phyloP scores from a whole-genome alignment of 768 basidiomycete genomes.

The Tricholoma flavovirens region DNA sequence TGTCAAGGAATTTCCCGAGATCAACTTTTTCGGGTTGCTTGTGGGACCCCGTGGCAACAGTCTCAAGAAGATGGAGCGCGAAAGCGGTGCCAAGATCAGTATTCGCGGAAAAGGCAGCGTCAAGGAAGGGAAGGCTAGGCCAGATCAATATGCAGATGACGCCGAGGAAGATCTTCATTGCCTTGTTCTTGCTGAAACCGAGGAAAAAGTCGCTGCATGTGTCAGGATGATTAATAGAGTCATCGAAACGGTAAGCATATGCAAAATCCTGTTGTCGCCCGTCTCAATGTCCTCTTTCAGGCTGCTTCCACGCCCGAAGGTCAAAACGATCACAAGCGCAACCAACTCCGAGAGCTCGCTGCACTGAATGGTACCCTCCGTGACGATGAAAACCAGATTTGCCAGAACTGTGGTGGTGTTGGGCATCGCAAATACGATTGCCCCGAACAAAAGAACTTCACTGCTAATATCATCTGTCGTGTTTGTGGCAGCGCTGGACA shows the following conservation, averaged over 20 bases:
- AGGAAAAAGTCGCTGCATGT: constrained; percentile 87
- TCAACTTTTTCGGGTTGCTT: constrained; percentile 98
- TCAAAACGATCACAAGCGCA: constrained; percentile 99
- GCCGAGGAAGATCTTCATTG: constrained; percentile 99
- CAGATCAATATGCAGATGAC: constrained; percentile 92
- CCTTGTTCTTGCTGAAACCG: constrained; percentile 87
- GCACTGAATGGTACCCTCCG: constrained; percentile 97
- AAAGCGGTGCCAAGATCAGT: constrained; percentile 96
- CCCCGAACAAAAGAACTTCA: constrained; percentile 96
- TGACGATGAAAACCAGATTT: constrained; percentile 99
- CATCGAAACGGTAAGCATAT: constrained; percentile 83
- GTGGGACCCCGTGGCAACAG: constrained; percentile 99
- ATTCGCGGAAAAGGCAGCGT: constrained; percentile 98
- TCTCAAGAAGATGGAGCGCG: constrained; percentile 98
- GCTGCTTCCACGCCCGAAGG: constrained; percentile 99
- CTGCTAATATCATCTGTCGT: constrained; percentile 98
- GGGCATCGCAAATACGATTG: constrained; percentile 99
- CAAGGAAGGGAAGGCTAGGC: constrained; percentile 96
- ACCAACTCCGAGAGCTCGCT: constrained; percentile 95
- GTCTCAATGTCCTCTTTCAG: constrained; percentile 36
- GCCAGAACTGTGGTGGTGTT: constrained; percentile 92
- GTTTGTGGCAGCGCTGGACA: constrained; percentile 97
- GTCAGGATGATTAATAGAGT: constrained; percentile 96
- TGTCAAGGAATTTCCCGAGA: constrained; percentile 99
- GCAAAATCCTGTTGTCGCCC: not conserved